A percentile compares a stretch with the other conserved stretches of the same genome.
These are phyloP conservation scores for Acacia crassicarpa DNA, from an alignment of 306 rosid species.

Conservation along the genomic window DNA sequence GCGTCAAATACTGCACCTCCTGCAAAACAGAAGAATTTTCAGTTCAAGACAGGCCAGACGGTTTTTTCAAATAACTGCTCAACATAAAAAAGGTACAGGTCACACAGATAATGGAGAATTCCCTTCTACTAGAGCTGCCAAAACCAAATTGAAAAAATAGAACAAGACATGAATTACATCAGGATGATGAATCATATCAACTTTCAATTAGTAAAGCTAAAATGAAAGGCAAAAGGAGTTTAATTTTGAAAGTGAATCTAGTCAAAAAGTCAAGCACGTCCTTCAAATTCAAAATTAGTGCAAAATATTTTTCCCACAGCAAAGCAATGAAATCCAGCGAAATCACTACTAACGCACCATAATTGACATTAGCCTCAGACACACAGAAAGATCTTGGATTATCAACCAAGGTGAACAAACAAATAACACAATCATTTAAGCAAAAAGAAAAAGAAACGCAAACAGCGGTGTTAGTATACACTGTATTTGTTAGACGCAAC, in stretches of 20 bases:
- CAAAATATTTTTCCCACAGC: neutral
- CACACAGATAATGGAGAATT: neutral
- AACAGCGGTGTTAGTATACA: neutral
- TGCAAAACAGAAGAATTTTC: constrained; percentile 28
- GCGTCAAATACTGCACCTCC: constrained; percentile 61
- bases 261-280: constrained; percentile 6
- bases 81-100: neutral
- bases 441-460: neutral
- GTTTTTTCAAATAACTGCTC: neutral
- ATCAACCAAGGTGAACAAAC: constrained; percentile 11
- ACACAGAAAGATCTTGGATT: constrained; percentile 1
- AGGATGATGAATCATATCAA: neutral
- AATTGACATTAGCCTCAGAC: neutral
- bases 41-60: neutral
- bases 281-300: neutral
- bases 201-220: neutral
- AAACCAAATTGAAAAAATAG: neutral
- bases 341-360: neutral
- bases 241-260: constrained; percentile 1
- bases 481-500: neutral
- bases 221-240: neutral
- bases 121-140: neutral
- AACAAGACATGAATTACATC: neutral
- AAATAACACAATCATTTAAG: neutral
- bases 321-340: constrained; percentile 6